Evolutionary conservation across 129 eudicot species (phyloP), one percentile per base, ranked within the genome.

Genomic region (Chrysanthemum lavandulifolium): DNA sequence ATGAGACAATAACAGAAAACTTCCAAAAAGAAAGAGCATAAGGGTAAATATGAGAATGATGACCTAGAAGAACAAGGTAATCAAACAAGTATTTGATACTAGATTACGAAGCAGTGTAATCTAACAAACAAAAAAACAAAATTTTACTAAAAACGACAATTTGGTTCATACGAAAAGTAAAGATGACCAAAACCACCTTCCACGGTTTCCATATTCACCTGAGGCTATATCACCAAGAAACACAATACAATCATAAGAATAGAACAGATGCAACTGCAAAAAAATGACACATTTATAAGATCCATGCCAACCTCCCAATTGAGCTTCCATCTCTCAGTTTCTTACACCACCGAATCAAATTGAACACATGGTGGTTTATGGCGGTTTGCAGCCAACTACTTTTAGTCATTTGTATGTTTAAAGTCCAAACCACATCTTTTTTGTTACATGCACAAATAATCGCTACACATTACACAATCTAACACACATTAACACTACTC

Each of bases 401-500:
- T 53, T 2, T 52, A 54, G 27, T 69, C 52, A 69, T 54, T 31
- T 1, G 65, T 71, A 56, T 10, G 0, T 13, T 54, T 18, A 13
- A 52, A 11, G 33, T n/a, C 11, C 12, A 6, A 23, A 67, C 43
- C 40, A 69, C 71, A 73, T 40, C 51, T 61, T 77, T 77, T 63
- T 71, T 58, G 80, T 47, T 40, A 76, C 61, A 76, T 47, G 14
- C 67, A 45, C 54, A 77, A 52, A 70, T 70, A 70, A 63, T 71
- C n/a, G 47, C 72, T 53, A 63, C 72, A 78, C 69, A 75, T 40
- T 40, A 67, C 49, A 77, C 66, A 54, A 63, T 63, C 67, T 54
- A 54, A 71, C 73, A 75, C 67, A 74, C 73, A 75, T 67, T 57
- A 67, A 75, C 80, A 68, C 75, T 59, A 76, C 68, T 48, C 48